Evolutionary conservation across 1,284 basidiomycete species (phyloP), one percentile per base, ranked within the genome.

Genomic region (Sporisorium exsertum): DNA sequence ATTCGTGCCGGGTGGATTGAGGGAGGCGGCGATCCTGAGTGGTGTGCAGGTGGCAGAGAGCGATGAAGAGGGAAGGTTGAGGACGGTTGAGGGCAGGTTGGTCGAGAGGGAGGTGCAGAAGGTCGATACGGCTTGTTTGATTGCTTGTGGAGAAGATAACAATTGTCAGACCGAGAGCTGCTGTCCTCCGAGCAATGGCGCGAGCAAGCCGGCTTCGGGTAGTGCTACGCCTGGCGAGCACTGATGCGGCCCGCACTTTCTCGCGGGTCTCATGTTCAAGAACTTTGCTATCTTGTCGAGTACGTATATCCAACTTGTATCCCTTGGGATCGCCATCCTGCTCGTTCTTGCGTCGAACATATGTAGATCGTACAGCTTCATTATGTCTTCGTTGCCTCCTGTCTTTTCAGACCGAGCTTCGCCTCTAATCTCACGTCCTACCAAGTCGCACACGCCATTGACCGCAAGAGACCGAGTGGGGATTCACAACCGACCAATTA

Each of bases 1-100:
- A 49, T 85, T 85, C 40, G 78, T 85, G 3, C 64, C 78, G 0
- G 82, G 81, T 16, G 83, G 83, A 0, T 35, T 84, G 45, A 58
- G 75, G 20, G 82, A 82, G 61, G 83, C 80, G 0, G 84, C 84
- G 1, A 67, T 72, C 18, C 63, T 81, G 0, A 73, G 72, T 26
- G 84, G 84, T 22, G 73, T 84, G 1, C 72, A 73, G 26, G 72
- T 81, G n/a, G 81, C 74, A 1, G 70, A 77, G 56, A 76, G 69
- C 29, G 80, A 81, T 29, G 66, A 69, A 20, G 49, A 82, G 2
- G 80, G 81, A 4, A 61, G 79, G 22, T 43, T 84, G 16, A 68
- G 77, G 26, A 84, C 84, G 0, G 64, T 64, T 13, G 76, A 82
- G 16, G 84, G 83, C 2, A 59, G 66, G 8, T 55, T 81, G 43